phyloP scores from a whole-genome alignment of 1,284 basidiomycete genomes.

The Tilletia indica region DNA sequence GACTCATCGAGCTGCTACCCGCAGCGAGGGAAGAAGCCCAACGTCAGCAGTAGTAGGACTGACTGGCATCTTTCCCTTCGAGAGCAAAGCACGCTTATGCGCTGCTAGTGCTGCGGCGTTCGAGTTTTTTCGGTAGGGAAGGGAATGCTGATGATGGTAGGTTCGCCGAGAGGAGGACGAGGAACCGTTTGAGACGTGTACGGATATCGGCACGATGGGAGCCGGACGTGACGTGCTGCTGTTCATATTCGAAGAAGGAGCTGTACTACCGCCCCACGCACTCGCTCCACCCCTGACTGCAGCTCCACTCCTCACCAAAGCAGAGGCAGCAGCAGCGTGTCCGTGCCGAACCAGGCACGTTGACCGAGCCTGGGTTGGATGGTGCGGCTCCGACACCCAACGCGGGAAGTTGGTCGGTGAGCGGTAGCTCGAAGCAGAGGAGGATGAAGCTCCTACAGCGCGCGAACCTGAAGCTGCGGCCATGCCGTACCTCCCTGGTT shows the following conservation, averaged over 20 bases:
- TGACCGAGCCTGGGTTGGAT: slow-evolving; percentile 10
- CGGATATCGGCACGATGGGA: neutral
- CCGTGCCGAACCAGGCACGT: slow-evolving; percentile 43
- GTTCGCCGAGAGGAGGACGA: neutral
- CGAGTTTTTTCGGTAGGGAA: slow-evolving; percentile 39
- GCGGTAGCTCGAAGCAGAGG: too few relatives aligned
- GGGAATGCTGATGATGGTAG: slow-evolving; percentile 27
- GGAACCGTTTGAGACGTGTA: neutral
- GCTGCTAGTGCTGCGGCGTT: slow-evolving; percentile 33
- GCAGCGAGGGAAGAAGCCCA: neutral
- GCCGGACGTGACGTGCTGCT: neutral
- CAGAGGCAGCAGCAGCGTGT: slow-evolving; percentile 28
- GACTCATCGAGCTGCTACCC: neutral
- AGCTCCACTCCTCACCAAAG: neutral
- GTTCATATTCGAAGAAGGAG: neutral
- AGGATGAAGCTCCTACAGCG: neutral
- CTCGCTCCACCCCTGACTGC: slow-evolving; percentile 21
- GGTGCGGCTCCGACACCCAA: slow-evolving; percentile 24
- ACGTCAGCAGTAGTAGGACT: slow-evolving; percentile 11
- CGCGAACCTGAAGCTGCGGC: slow-evolving; percentile 6
- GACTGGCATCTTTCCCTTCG: slow-evolving; percentile 19
- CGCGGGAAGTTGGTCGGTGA: slow-evolving; percentile 31
- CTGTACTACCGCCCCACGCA: slow-evolving; percentile 10
- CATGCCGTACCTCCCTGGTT: neutral
- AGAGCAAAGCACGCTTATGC: slow-evolving; percentile 45